These are phyloP conservation scores for Tieghemostelium lacteum DNA, from an alignment of 78 protist genomes.

Conservation along the genomic window DNA sequence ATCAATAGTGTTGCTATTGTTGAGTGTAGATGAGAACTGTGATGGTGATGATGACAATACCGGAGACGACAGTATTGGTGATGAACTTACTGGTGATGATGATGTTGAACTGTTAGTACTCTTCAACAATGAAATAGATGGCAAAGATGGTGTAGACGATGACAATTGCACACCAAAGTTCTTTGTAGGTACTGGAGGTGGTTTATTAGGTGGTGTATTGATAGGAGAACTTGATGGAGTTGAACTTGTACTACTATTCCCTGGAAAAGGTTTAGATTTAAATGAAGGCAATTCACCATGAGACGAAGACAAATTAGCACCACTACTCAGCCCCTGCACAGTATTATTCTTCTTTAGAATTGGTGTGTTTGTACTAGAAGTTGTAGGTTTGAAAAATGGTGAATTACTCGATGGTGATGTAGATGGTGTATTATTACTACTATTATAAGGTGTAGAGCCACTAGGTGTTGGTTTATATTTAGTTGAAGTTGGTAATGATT, in stretches of 20 bases:
- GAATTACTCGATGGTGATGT: no score
- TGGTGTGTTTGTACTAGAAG: slow-evolving; percentile 5
- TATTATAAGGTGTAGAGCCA: neutral
- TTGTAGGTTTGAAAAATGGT: no score
- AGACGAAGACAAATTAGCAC: neutral
- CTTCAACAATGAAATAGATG: neutral
- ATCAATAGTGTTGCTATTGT: neutral
- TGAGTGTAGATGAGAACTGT: no score
- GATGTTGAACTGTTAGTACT: neutral
- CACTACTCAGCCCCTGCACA: neutral
- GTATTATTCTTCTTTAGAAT: neutral
- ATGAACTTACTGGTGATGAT: neutral
- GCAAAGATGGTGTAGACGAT: neutral
- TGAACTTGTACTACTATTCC: neutral
- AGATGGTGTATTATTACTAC: no score
- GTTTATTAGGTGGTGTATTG: neutral
- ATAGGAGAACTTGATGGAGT: neutral
- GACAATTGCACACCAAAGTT: neutral
- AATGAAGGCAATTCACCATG: no score
- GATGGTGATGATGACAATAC: neutral
- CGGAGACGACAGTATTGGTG: no score
- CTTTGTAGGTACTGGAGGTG: neutral
- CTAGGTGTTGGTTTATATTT: neutral
- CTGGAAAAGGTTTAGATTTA: no score
- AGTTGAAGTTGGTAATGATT: neutral